These are phyloP conservation scores for Pythium volutum DNA, from an alignment of 352 stramenopile species.

Conservation along the genomic window DNA sequence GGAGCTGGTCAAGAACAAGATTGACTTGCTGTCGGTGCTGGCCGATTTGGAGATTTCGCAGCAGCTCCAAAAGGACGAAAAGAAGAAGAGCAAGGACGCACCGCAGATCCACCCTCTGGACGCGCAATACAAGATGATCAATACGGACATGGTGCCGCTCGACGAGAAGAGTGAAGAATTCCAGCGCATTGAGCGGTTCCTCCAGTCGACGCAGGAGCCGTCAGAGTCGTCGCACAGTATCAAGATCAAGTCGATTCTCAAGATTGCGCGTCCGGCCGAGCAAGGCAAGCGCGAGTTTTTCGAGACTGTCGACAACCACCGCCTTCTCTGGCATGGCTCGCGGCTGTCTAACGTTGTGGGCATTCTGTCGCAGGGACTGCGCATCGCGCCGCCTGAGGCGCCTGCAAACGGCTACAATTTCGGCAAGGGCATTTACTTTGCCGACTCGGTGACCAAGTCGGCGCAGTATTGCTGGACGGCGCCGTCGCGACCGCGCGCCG, in stretches of 20 bases:
- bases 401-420: slow-evolving; percentile 68
- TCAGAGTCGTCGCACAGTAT: slow-evolving; percentile 32
- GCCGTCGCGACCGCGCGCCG: slow-evolving; percentile 19
- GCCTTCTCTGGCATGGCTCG: slow-evolving; percentile 84
- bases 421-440: slow-evolving; percentile 79
- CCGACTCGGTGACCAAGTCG: slow-evolving; percentile 54
- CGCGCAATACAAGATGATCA: slow-evolving; percentile 52
- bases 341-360: slow-evolving; percentile 60
- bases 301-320: slow-evolving; percentile 54
- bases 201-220: slow-evolving; percentile 48
- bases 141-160: slow-evolving; percentile 46
- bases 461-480: slow-evolving; percentile 44
- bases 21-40: slow-evolving; percentile 59
- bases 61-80: slow-evolving; percentile 38
- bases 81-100: slow-evolving; percentile 4
- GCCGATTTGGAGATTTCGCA: slow-evolving; percentile 64
- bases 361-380: slow-evolving; percentile 65
- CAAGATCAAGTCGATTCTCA: slow-evolving; percentile 51
- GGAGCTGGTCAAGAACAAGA: slow-evolving; percentile 51
- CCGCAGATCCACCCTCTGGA: slow-evolving; percentile 43
- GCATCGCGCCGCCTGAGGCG: slow-evolving; percentile 64
- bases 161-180: slow-evolving; percentile 42
- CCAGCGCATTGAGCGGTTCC: slow-evolving; percentile 50
- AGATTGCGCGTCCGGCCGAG: slow-evolving; percentile 44
- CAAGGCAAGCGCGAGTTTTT: slow-evolving; percentile 35